Evolutionary conservation across 1,139 yeast species (phyloP).

Genomic region (Suhomyces ambrosiae): DNA sequence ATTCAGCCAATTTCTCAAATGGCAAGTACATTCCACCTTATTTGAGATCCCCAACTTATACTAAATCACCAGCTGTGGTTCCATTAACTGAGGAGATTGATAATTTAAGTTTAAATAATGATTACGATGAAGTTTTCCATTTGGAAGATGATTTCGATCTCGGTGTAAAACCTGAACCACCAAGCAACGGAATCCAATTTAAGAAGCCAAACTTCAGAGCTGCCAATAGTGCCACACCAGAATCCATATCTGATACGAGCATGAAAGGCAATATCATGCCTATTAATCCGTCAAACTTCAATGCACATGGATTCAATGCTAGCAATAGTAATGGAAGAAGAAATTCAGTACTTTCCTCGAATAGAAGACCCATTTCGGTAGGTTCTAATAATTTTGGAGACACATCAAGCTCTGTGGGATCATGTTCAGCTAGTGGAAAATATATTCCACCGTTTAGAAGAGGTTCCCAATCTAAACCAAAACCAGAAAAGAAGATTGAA

Average conservation of each 20-base stretch:
- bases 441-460: slow-evolving; percentile 75
- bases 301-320: slow-evolving; percentile 3
- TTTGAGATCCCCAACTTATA: slow-evolving; percentile 42
- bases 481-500: slow-evolving; percentile 14
- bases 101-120: slow-evolving; percentile 31
- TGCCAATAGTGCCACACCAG: slow-evolving; percentile 15
- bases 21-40: slow-evolving; percentile 52
- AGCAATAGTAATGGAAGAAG: slow-evolving; percentile 9
- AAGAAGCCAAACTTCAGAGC: slow-evolving; percentile 18
- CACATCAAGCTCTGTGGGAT: slow-evolving; percentile 5
- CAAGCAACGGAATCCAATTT: slow-evolving; percentile 13
- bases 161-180: slow-evolving; percentile 9
- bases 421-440: slow-evolving; percentile 47
- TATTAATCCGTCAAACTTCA: not conserved
- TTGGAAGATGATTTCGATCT: slow-evolving; percentile 46
- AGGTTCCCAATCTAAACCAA: slow-evolving; percentile 31
- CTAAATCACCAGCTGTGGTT: slow-evolving; percentile 37
- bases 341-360: slow-evolving; percentile 10
- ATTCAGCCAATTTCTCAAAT: slow-evolving; percentile 12
- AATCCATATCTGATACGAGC: slow-evolving; percentile 10
- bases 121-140: slow-evolving; percentile 47
- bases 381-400: slow-evolving; percentile 10
- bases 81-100: slow-evolving; percentile 46
- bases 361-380: slow-evolving; percentile 18
- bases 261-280: slow-evolving; percentile 5